These are phyloP conservation scores for Trichoderma polysporum DNA, from an alignment of 2,329 filamentous ascomycete genomes.

Conservation along the genomic window DNA sequence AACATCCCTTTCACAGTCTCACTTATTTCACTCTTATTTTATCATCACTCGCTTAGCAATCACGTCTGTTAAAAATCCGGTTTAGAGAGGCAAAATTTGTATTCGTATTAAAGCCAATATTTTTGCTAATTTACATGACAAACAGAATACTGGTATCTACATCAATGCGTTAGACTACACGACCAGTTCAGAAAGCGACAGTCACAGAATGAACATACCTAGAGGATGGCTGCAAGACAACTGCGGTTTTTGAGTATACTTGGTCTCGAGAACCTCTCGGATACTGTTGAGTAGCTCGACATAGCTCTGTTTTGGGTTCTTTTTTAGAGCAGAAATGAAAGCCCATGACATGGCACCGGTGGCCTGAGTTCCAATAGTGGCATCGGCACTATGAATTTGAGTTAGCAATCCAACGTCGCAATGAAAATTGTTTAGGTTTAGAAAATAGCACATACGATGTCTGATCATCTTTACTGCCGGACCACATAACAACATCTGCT, in stretches of 20 bases:
- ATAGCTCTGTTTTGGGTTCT: constrained; percentile 94
- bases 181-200: neutral
- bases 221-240: constrained; percentile 93
- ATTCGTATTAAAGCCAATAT: no score
- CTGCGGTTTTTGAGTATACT: constrained; percentile 94
- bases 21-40: no score
- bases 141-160: constrained; percentile 65
- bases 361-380: constrained; percentile 80
- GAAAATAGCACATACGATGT: constrained; percentile 60
- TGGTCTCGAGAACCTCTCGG: constrained; percentile 79
- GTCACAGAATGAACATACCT: constrained; percentile 57
- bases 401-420: constrained; percentile 25
- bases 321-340: constrained; percentile 86
- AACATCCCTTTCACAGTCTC: no score
- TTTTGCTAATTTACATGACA: constrained; percentile 63
- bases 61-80: no score
- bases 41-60: no score
- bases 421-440: neutral
- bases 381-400: constrained; percentile 67
- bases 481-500: constrained; percentile 98
- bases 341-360: constrained; percentile 99
- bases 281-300: constrained; percentile 94
- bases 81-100: neutral
- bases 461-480: constrained; percentile 91
- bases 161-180: constrained; percentile 24